A percentile compares a stretch with the other conserved stretches of the same genome.
Conservation (phyloP, 2,329 filamentous ascomycete species). For the Colletotrichum tropicicola region DNA sequence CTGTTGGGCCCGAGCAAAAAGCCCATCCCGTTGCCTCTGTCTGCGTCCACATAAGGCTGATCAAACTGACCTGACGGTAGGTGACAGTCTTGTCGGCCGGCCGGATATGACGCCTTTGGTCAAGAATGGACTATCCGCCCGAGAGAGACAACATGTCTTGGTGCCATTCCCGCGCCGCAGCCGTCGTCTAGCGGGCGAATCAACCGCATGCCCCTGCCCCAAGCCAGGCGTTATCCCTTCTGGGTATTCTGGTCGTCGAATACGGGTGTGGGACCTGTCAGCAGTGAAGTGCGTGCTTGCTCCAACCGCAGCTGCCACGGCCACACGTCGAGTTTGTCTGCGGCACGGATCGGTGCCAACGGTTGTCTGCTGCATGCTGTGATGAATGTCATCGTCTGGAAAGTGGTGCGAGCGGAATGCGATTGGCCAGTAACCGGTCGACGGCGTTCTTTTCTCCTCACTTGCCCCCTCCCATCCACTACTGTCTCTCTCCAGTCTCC, state of each 20-base stretch:
- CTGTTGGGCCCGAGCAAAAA: too few relatives aligned
- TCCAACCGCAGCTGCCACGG: too few relatives aligned
- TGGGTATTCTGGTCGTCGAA: not conserved
- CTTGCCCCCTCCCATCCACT: not conserved
- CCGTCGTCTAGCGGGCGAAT: not conserved
- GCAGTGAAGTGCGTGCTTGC: too few relatives aligned
- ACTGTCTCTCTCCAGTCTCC: not conserved
- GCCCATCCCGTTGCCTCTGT: too few relatives aligned
- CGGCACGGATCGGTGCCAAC: not conserved
- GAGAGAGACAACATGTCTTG: not conserved
- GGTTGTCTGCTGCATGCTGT: not conserved
- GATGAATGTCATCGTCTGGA: not conserved
- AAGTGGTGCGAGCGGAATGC: not conserved
- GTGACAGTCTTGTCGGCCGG: too few relatives aligned
- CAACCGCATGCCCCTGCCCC: not conserved
- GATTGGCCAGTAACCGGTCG: not conserved
- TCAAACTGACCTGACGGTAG: too few relatives aligned
- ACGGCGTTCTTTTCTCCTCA: slow-evolving; percentile 20
- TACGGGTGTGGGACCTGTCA: too few relatives aligned
- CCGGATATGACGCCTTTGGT: not conserved
- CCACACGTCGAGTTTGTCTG: too few relatives aligned
- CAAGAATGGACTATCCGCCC: not conserved
- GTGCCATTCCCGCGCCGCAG: not conserved
- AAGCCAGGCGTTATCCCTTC: not conserved
- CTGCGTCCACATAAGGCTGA: too few relatives aligned